Conservation (phyloP, 495 filamentous ascomycete genomes). For the Trichoderma gamsii region DNA sequence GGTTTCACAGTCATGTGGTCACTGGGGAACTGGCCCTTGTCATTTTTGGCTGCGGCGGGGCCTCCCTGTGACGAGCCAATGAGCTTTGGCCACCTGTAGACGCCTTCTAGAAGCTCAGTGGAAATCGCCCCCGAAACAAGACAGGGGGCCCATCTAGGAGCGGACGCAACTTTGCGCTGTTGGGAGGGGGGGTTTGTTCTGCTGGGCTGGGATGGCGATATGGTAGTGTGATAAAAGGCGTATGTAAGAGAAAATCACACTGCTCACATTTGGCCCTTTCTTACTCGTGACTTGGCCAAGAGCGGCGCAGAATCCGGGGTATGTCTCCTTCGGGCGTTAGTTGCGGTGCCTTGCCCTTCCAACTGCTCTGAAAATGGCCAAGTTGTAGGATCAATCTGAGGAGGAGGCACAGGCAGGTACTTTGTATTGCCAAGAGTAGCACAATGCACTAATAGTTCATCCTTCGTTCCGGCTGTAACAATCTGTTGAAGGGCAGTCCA, state of each 20-base stretch:
- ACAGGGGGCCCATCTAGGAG: background rate
- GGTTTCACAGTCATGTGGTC: constrained; percentile 4
- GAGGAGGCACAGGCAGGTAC: background rate
- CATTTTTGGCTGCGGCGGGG: background rate
- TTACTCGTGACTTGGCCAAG: background rate
- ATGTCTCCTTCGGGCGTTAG: background rate
- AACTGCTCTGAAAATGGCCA: background rate
- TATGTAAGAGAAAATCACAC: background rate
- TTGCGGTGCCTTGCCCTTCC: background rate
- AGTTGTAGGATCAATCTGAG: background rate
- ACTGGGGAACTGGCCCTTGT: background rate
- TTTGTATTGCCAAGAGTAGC: too few species aligned
- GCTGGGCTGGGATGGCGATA: background rate
- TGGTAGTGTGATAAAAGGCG: background rate
- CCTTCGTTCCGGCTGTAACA: too few species aligned
- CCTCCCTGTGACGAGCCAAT: background rate
- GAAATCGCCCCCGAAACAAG: background rate
- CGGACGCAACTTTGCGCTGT: constrained; percentile 12
- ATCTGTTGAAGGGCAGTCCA: too few species aligned
- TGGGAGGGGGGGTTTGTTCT: background rate
- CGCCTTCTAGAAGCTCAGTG: background rate
- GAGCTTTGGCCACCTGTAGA: background rate
- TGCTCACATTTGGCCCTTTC: background rate
- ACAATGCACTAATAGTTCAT: too few species aligned
- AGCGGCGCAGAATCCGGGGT: constrained; percentile 1